A percentile compares a stretch with the other conserved stretches of the same genome.
Evolutionary conservation across 352 stramenopile genomes (phyloP).

Genomic region (Phytophthora pistaciae): DNA sequence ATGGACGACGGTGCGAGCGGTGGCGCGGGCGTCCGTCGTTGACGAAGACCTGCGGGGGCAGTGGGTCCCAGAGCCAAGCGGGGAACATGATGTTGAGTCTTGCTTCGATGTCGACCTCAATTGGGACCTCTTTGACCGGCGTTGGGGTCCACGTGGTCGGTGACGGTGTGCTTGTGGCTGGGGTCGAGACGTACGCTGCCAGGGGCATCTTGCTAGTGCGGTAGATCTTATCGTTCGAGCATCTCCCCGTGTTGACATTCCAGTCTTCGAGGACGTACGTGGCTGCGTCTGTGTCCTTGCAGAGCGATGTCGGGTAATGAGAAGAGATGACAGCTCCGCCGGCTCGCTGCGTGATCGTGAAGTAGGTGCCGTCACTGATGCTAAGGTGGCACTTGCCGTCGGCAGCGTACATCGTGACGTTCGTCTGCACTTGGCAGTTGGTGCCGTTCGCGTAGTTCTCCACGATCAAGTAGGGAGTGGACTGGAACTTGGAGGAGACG

Average conservation of each 20-base stretch:
- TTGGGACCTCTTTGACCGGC: background rate
- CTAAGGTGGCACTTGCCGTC: conserved; percentile 23
- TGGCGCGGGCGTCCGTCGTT: conserved; percentile 5
- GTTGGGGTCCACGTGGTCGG: conserved; percentile 12
- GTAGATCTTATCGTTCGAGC: background rate
- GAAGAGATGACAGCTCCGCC: background rate
- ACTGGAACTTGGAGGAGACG: conserved; percentile 1
- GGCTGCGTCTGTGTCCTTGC: conserved; percentile 7
- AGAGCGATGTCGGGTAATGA: conserved; percentile 10
- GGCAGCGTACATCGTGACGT: conserved; percentile 8
- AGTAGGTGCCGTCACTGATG: background rate
- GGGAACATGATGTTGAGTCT: conserved; percentile 23
- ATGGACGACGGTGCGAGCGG: conserved; percentile 2
- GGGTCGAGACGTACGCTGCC: background rate
- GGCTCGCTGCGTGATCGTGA: conserved; percentile 2
- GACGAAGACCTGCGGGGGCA: conserved; percentile 11
- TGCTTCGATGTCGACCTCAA: conserved; percentile 13
- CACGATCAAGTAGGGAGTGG: conserved; percentile 11
- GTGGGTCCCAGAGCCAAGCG: conserved; percentile 22
- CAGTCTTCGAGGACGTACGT: conserved; percentile 9
- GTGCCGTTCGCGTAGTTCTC: conserved; percentile 19
- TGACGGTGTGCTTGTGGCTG: background rate
- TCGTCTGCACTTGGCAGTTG: conserved; percentile 13
- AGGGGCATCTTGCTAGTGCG: conserved; percentile 11
- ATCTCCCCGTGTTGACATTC: conserved; percentile 17